phyloP scores from a whole-genome alignment of 1,139 yeast species.

The Taiozyma sp. region DNA sequence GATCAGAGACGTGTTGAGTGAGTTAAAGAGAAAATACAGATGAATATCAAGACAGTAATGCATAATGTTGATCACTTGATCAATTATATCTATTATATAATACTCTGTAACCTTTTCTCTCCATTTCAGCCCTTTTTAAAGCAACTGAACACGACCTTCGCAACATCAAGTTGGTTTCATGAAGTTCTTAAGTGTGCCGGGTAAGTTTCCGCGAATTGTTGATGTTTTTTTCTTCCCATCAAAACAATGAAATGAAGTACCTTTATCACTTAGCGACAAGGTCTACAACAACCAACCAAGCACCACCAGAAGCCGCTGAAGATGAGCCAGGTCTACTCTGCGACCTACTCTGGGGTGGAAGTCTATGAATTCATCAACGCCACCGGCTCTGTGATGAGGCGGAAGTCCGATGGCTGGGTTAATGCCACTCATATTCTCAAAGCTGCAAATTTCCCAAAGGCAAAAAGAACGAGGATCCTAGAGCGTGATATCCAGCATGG shows the following conservation, averaged over 20 bases:
- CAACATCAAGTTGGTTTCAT: neutral
- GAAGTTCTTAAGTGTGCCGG: neutral
- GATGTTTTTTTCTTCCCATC: neutral
- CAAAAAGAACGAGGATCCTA: constrained; percentile 84
- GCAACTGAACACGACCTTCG: neutral
- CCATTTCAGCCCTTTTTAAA: no score
- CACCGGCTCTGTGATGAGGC: constrained; percentile 88
- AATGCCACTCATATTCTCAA: constrained; percentile 97
- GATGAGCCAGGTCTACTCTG: constrained; percentile 52
- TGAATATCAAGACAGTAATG: neutral
- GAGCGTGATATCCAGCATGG: constrained; percentile 91
- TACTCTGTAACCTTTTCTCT: neutral
- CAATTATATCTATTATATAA: neutral
- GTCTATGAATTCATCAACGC: constrained; percentile 82
- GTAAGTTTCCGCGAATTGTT: neutral
- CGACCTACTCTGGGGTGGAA: constrained; percentile 81
- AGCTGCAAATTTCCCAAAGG: constrained; percentile 92
- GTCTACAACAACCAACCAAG: neutral
- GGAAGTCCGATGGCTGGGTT: constrained; percentile 89
- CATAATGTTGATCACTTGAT: neutral
- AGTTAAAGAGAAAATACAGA: constrained; percentile 35
- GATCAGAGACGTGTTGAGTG: constrained; percentile 61
- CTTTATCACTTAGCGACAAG: neutral
- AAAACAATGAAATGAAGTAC: neutral
- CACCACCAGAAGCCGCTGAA: neutral